These are phyloP conservation scores for Puccinia hordei DNA, from an alignment of 1,284 basidiomycete species.

Conservation along the genomic window DNA sequence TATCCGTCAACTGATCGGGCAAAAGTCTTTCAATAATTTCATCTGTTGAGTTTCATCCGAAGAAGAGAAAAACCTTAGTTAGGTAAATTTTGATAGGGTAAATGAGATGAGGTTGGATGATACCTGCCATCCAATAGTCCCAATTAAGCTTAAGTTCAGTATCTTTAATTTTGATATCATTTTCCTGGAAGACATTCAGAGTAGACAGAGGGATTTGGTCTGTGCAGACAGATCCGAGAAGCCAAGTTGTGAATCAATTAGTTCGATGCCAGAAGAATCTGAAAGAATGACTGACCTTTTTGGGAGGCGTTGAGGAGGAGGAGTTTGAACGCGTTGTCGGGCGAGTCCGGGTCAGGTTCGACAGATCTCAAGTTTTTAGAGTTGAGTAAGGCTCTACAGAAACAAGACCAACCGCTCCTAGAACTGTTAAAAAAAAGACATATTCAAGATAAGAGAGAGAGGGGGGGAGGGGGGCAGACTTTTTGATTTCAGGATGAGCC, in stretches of 20 bases:
- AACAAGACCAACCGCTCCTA: background rate
- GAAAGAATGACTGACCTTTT: conserved; percentile 2
- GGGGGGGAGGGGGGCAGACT: background rate
- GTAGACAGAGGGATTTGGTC: conserved; percentile 21
- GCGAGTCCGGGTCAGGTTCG: conserved; percentile 36
- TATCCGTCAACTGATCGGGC: conserved; percentile 74
- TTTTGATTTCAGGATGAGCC: conserved; percentile 16
- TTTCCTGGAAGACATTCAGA: background rate
- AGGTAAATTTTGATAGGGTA: background rate
- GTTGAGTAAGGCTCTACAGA: conserved; percentile 31
- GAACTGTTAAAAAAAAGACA: background rate
- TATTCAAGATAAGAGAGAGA: background rate
- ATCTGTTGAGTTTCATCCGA: conserved; percentile 63
- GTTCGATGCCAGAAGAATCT: background rate
- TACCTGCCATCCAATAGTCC: conserved; percentile 48
- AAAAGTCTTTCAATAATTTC: conserved; percentile 78
- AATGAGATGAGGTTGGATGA: background rate
- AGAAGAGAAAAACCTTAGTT: background rate
- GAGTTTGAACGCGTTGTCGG: conserved; percentile 28
- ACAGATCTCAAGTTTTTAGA: conserved; percentile 44
- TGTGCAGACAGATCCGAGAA: background rate
- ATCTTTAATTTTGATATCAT: background rate
- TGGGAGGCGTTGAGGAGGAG: conserved; percentile 36
- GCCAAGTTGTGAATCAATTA: background rate
- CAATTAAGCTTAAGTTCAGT: conserved; percentile 18